Base-by-base conservation (phyloP, 331 rosid genomes). In the Pyrus hybrid region DNA sequence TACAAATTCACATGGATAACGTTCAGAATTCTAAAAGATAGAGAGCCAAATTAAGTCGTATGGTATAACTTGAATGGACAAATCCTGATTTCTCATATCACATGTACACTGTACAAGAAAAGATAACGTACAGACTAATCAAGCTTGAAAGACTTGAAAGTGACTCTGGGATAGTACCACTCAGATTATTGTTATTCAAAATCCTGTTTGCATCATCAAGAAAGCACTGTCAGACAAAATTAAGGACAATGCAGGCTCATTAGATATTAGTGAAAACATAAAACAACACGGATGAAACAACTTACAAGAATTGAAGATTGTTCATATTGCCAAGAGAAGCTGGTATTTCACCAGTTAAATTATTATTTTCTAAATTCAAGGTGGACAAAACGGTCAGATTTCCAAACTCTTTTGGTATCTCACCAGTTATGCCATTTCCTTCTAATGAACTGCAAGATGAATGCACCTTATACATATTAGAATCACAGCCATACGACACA, bases 251-350 rank as follows among this genome's bases (percentile, higher is more conserved):
- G 70, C 68, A 41, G 45, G 73, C 37, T 62, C 76, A 63, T 71
- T 30, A 72, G 71, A 71, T 47, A 77, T 74, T 53, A 21, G 26
- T 68, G 63, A 64, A 73, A 76, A 80, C 73, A 77, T 57, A 58
- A 28, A 68, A 70, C 41, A 60, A 35, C 14, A 17, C 60, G 45
- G 57, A 78, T 58, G 16, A 56, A 35, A 80, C 63, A 74, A 88
- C 97, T 93, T 85, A 93, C 97, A 93, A 82, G 88, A 89, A 91
- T 67, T 88, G 93, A 68, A 93, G 96, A 70, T 45, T 85, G 56
- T 74, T 78, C 69, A 93, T 92, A 77, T 90, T 83, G 53, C 97
- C 97, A 70, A 93, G 87, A 70, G 94, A 84, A 17, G 88, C 61
- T 57, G 98, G 98, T 83, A 93, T 93, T 83, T 81, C 87, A 61